Conservation (phyloP, 768 basidiomycete species). For the Filobasidium wieringae region DNA sequence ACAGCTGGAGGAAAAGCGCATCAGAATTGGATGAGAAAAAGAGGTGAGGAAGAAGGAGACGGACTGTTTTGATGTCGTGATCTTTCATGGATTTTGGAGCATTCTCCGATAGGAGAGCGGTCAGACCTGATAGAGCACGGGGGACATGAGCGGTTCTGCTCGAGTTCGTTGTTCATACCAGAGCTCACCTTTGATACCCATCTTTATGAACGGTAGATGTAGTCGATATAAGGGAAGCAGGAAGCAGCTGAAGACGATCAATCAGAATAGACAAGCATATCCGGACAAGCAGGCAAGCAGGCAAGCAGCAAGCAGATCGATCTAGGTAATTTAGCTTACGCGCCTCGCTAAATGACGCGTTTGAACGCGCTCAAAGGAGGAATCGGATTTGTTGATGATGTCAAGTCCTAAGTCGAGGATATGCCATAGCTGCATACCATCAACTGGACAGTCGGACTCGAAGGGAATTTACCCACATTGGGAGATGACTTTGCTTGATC, state of each 20-base stretch:
- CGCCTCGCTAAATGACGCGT: not conserved
- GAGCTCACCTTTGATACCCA: slow-evolving; percentile 16
- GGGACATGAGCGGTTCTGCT: not conserved
- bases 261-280: too few species aligned
- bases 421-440: too few species aligned
- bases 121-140: slow-evolving; percentile 47
- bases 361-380: not conserved
- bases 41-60: not conserved
- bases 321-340: too few species aligned
- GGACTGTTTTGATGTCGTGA: slow-evolving; percentile 77
- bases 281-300: too few species aligned
- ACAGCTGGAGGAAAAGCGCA: slow-evolving; percentile 43
- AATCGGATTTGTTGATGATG: not conserved
- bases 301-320: too few species aligned
- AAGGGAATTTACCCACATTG: too few species aligned
- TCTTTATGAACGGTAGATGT: not conserved
- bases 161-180: not conserved
- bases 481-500: too few species aligned
- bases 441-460: too few species aligned
- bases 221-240: not conserved
- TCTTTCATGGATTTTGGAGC: slow-evolving; percentile 73
- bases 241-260: too few species aligned
- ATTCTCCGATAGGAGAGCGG: slow-evolving; percentile 74
- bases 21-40: not conserved
- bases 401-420: not conserved